Evolutionary conservation across 306 rosid genomes (phyloP), one percentile per base, ranked within the genome.

Genomic region (Dryas octopetala): DNA sequence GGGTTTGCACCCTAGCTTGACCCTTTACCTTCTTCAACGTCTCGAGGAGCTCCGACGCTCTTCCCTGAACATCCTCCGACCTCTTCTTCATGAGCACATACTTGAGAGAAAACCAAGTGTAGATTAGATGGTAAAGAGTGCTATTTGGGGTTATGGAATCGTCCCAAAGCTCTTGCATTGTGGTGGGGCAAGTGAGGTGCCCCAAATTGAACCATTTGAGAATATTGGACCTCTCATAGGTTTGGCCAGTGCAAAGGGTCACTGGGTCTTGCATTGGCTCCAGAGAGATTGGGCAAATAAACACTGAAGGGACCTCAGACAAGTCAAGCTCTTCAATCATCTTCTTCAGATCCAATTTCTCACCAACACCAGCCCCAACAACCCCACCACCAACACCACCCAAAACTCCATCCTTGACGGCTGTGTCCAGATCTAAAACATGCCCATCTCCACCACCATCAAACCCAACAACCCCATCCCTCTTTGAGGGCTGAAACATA

Each of bases 111-210:
- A 90, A 90, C 96, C 96, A 90, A 0, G 92, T 81, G 75, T 66
- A 79, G 3, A 85, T 90, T 15, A 90, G 74, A 43, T 90, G 80
- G 74, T 85, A 80, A 14, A 90, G 92, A 9, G 96, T 90, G 19
- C 85, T 81, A 82, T 88, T 90, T 2, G 96, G 96, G 7, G 92
- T 90, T 23, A 90, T 47, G 7, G 92, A 86, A 75, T 90, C 96
- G n/a, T 90, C 89, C 96, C 96, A 90, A 49, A 90, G 96, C 89
- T 88, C 96, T 48, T 90, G 96, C 96, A 90, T 88, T 28, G 96
- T 90, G 1, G 96, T 90, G 54, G 96, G 96, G 81, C 96, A 90
- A 4, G 93, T 88, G 14, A 81, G 73, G 79, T 88, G 96, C 60
- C 93, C 96, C 72, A 90, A 26, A 80, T 52, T 82, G 87, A 88